A percentile compares a stretch with the other conserved stretches of the same genome.
phyloP scores from a whole-genome alignment of 495 filamentous ascomycete genomes.

The Neurospora sp. region DNA sequence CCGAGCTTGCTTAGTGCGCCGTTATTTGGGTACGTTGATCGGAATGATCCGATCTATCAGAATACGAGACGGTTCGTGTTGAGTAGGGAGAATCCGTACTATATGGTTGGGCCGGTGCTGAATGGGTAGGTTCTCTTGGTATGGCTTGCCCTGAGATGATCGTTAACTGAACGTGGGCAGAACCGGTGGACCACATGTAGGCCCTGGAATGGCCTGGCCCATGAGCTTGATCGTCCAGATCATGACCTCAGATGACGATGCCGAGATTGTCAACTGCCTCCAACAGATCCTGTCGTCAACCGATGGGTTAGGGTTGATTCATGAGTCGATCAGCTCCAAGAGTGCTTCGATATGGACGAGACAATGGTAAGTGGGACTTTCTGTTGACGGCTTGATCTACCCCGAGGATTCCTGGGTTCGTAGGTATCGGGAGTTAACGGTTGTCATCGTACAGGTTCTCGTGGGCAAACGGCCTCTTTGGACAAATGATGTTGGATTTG shows the following conservation, averaged over 20 bases:
- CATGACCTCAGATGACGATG: conserved; percentile 42
- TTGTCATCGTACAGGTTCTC: conserved; percentile 32
- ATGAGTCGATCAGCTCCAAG: conserved; percentile 27
- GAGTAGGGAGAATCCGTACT: conserved; percentile 47
- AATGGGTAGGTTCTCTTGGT: conserved; percentile 35
- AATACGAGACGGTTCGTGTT: conserved; percentile 46
- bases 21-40: conserved; percentile 41
- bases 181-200: conserved; percentile 51
- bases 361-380: conserved; percentile 32
- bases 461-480: conserved; percentile 51
- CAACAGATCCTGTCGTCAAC: conserved; percentile 43
- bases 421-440: background rate
- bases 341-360: conserved; percentile 33
- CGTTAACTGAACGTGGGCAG: conserved; percentile 37
- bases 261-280: conserved; percentile 41
- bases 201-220: conserved; percentile 44
- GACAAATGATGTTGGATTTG: conserved; percentile 45
- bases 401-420: background rate
- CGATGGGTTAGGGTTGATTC: conserved; percentile 35
- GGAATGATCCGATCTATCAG: conserved; percentile 39
- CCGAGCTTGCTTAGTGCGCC: conserved; percentile 47
- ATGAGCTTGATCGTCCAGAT: conserved; percentile 39
- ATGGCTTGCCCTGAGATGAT: background rate
- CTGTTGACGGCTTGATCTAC: background rate
- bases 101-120: conserved; percentile 45